Percentiles rank a stretch among this genome's conserved stretches.
Evolutionary conservation across 805 yeast species (phyloP).

Genomic region (Ogataea glucozyma): DNA sequence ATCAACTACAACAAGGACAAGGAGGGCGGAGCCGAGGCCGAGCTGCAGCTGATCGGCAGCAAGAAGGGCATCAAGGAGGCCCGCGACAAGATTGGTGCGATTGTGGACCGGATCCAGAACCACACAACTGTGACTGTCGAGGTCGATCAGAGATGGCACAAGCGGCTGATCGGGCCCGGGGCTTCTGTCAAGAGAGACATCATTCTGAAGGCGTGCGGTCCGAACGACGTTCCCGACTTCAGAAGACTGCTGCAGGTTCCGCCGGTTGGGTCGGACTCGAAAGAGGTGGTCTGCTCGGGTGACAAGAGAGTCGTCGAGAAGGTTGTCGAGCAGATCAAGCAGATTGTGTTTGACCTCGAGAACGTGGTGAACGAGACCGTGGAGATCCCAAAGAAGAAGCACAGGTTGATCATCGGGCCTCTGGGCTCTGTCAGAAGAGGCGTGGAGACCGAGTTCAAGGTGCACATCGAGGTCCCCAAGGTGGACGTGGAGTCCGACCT

Average conservation of each 20-base stretch:
- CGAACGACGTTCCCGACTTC: slow-evolving; percentile 49
- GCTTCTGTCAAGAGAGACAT: slow-evolving; percentile 76
- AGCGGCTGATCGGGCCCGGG: slow-evolving; percentile 73
- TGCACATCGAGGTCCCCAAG: slow-evolving; percentile 66
- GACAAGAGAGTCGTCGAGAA: slow-evolving; percentile 70
- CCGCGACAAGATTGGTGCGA: slow-evolving; percentile 55
- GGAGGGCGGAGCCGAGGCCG: slow-evolving; percentile 51
- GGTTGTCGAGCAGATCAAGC: slow-evolving; percentile 60
- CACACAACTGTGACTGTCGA: slow-evolving; percentile 55
- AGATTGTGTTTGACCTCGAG: slow-evolving; percentile 65
- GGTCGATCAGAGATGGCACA: slow-evolving; percentile 74
- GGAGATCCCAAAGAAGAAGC: slow-evolving; percentile 70
- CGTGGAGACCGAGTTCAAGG: slow-evolving; percentile 68
- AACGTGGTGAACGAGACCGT: slow-evolving; percentile 52
- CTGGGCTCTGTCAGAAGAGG: slow-evolving; percentile 74
- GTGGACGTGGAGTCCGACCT: slow-evolving; percentile 49
- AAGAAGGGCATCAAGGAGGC: slow-evolving; percentile 75
- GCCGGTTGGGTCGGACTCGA: slow-evolving; percentile 57
- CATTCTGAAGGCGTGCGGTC: slow-evolving; percentile 75
- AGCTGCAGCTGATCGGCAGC: slow-evolving; percentile 76
- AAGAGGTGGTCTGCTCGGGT: slow-evolving; percentile 68
- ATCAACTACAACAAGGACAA: slow-evolving; percentile 47
- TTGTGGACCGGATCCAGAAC: slow-evolving; percentile 68
- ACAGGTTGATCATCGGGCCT: slow-evolving; percentile 77
- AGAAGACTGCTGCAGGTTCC: slow-evolving; percentile 70